Percentiles rank a stretch among this genome's conserved stretches.
These are phyloP conservation scores for Pleurotus pulmonarius DNA, from an alignment of 768 basidiomycete species.

Conservation along the genomic window DNA sequence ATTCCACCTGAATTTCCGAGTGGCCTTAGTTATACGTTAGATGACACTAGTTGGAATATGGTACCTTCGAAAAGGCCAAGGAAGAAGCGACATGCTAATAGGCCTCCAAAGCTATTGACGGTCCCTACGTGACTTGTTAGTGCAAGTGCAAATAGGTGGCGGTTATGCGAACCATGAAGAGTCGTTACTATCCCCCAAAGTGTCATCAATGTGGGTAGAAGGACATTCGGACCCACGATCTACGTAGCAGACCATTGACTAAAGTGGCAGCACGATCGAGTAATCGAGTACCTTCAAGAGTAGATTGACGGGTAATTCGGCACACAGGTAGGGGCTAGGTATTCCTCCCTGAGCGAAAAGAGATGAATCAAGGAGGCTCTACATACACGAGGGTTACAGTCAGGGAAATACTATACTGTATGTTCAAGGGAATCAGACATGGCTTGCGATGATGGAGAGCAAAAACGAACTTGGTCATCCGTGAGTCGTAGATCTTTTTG, in stretches of 20 bases:
- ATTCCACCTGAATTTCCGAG: constrained; percentile 29
- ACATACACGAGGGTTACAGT: constrained; percentile 36
- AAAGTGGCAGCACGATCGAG: neutral
- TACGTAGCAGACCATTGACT: constrained; percentile 9
- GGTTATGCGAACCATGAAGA: constrained; percentile 43
- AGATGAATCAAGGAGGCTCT: neutral
- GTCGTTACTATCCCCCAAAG: constrained; percentile 66
- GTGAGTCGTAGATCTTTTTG: constrained; percentile 51
- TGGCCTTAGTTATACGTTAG: too few species aligned
- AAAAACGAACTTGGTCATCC: constrained; percentile 20
- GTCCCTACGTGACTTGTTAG: constrained; percentile 31
- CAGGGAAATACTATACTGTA: constrained; percentile 42
- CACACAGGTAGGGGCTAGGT: constrained; percentile 42
- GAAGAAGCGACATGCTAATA: constrained; percentile 50
- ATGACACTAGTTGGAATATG: neutral
- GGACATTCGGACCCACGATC: constrained; percentile 51
- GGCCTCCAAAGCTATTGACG: constrained; percentile 38
- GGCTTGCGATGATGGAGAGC: too few species aligned
- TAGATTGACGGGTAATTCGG: constrained; percentile 61
- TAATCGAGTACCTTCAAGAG: constrained; percentile 41
- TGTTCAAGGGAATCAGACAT: neutral
- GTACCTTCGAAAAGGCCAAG: constrained; percentile 45
- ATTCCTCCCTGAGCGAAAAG: neutral
- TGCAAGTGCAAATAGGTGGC: too few species aligned
- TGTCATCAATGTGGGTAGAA: constrained; percentile 57